These are phyloP conservation scores for Plantago elongata DNA, from an alignment of 257 asterid species.

Conservation along the genomic window DNA sequence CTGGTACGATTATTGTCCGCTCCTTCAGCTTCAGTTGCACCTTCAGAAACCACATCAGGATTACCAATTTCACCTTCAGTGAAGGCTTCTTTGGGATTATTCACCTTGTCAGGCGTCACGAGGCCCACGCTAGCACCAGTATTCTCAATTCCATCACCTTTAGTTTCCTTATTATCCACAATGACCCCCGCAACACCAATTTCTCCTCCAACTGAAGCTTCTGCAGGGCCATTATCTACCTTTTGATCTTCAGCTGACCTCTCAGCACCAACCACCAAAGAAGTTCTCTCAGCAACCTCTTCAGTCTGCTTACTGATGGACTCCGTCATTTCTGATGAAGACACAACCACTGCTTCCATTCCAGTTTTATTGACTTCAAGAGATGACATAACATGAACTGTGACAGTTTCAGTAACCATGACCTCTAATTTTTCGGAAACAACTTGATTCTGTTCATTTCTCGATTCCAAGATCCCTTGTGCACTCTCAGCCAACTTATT, in stretches of 20 bases:
- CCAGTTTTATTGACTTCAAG: slow-evolving; percentile 34
- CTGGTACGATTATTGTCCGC: slow-evolving; percentile 2
- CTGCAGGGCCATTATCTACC: slow-evolving; percentile 18
- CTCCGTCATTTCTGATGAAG: slow-evolving; percentile 19
- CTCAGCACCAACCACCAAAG: slow-evolving; percentile 21
- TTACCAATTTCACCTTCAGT: slow-evolving; percentile 18
- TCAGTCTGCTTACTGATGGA: slow-evolving; percentile 8
- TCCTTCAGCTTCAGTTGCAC: slow-evolving; percentile 6
- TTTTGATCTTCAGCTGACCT: slow-evolving; percentile 17
- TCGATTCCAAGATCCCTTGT: slow-evolving; percentile 15
- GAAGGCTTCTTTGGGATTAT: slow-evolving; percentile 29
- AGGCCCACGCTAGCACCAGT: background rate
- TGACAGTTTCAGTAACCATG: slow-evolving; percentile 18
- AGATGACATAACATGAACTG: slow-evolving; percentile 17
- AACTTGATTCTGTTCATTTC: slow-evolving; percentile 20
- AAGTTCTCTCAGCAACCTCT: slow-evolving; percentile 18
- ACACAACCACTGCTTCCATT: slow-evolving; percentile 23
- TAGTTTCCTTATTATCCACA: background rate
- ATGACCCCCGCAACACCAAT: background rate
- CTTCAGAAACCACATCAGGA: slow-evolving; percentile 11
- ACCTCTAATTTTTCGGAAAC: slow-evolving; percentile 25
- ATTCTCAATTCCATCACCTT: background rate
- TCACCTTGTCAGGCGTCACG: background rate
- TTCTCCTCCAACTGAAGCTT: background rate
- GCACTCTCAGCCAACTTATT: slow-evolving; percentile 21